phyloP scores from a whole-genome alignment of 768 basidiomycete genomes.

The Boletus tylopilopsis region DNA sequence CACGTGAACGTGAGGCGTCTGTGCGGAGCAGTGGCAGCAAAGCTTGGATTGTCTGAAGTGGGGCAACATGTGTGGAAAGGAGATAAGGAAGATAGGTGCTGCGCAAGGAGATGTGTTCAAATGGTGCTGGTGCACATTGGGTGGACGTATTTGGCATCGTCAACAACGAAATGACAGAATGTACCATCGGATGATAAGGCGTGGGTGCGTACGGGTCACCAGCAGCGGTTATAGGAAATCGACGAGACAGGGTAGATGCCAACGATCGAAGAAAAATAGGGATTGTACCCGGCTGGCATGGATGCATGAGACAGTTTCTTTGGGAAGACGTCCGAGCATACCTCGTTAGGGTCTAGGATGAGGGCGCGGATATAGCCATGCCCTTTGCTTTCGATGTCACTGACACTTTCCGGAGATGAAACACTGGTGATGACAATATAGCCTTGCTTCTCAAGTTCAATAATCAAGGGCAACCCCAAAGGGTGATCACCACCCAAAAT shows the following conservation, averaged over 20 bases:
- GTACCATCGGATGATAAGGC: constrained; percentile 63
- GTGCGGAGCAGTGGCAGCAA: constrained; percentile 74
- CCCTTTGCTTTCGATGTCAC: constrained; percentile 57
- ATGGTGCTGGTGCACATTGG: constrained; percentile 47
- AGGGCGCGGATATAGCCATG: constrained; percentile 79
- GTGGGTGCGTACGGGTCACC: constrained; percentile 80
- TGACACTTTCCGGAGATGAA: constrained; percentile 59
- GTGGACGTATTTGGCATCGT: constrained; percentile 45
- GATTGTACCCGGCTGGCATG: constrained; percentile 60
- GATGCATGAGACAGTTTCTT: constrained; percentile 5
- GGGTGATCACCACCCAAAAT: constrained; percentile 79
- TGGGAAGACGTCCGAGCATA: constrained; percentile 25
- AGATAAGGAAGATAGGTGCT: constrained; percentile 68
- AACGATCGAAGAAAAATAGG: constrained; percentile 79
- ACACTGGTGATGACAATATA: constrained; percentile 85
- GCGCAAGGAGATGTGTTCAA: constrained; percentile 66
- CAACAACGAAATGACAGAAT: constrained; percentile 75
- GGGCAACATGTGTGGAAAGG: constrained; percentile 69
- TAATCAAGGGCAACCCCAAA: constrained; percentile 65
- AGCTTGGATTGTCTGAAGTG: constrained; percentile 72
- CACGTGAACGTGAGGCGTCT: constrained; percentile 51
- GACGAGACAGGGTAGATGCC: constrained; percentile 72
- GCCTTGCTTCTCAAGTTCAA: constrained; percentile 71
- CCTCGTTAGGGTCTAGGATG: constrained; percentile 77
- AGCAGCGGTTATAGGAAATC: constrained; percentile 72